Evolutionary conservation across 2,329 filamentous ascomycete genomes (phyloP).

Genomic region (Ambrosiella cleistominuta): DNA sequence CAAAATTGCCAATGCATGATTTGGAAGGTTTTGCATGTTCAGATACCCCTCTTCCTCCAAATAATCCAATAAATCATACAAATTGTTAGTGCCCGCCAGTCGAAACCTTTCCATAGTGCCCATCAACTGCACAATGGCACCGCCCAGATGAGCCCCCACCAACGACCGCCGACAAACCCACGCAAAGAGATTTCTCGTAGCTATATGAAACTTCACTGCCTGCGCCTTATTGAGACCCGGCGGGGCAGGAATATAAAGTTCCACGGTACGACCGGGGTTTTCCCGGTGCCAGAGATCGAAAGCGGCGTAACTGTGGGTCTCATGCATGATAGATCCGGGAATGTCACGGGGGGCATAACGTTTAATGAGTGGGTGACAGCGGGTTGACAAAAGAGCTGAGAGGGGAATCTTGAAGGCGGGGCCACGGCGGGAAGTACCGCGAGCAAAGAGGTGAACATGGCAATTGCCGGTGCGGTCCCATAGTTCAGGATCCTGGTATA

Average conservation of each 20-base stretch:
- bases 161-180: slow-evolving; percentile 48
- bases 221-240: slow-evolving; percentile 32
- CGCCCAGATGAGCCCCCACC: slow-evolving; percentile 49
- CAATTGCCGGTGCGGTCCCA: slow-evolving; percentile 54
- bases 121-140: slow-evolving; percentile 45
- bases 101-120: slow-evolving; percentile 48
- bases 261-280: slow-evolving; percentile 23
- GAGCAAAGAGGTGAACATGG: slow-evolving; percentile 49
- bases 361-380: slow-evolving; percentile 44
- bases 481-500: slow-evolving; percentile 48
- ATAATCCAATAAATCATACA: slow-evolving; percentile 45
- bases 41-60: slow-evolving; percentile 53
- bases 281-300: slow-evolving; percentile 20
- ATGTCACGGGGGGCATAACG: slow-evolving; percentile 21
- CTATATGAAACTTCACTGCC: slow-evolving; percentile 44
- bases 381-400: slow-evolving; percentile 34
- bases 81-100: slow-evolving; percentile 34
- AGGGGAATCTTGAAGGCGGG: slow-evolving; percentile 52
- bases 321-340: slow-evolving; percentile 1
- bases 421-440: slow-evolving; percentile 44
- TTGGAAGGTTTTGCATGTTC: slow-evolving; percentile 44
- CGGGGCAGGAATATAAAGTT: slow-evolving; percentile 56
- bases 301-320: slow-evolving; percentile 14
- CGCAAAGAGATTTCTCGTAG: slow-evolving; percentile 59
- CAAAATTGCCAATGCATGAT: slow-evolving; percentile 51